Evolutionary conservation across 2,329 filamentous ascomycete genomes (phyloP), one percentile per base, ranked within the genome.

Genomic region (Clarireedia paspali): DNA sequence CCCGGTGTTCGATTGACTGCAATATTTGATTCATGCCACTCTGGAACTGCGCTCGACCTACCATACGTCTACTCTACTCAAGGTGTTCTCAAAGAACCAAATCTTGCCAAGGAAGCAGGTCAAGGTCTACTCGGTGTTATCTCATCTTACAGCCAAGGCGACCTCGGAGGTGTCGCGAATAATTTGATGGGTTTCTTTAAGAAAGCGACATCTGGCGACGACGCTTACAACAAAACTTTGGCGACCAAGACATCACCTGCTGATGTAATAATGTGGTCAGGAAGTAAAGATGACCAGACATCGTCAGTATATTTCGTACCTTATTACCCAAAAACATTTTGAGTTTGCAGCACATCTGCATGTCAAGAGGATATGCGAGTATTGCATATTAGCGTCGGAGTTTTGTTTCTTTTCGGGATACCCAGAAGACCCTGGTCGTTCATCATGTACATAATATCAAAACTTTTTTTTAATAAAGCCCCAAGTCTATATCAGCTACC

Each of bases 241-340:
- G 81, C 87, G 63, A 97, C 92, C 44, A 95, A 95, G 75, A 97
- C 94, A 15, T 94, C 88, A 54, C 87, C 91, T 1, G 94, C 94
- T 42, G 94, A 99, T 72, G 94, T 99, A 34, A 83, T 99, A 70
- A 95, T 96, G 89, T 96, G 91, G 88, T 95, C 89, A 59, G 94
- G 94, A 56, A 95, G 89, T 75, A 96, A 96, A 73, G 94, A 99
- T 69, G 83, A 86, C 59, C 94, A 97, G 74, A 99, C 94, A 63
- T 91, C 88, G 85, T 90, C 77, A 75, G 87, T 84, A 66, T 62
- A 68, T 60, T 60, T 69, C 66, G 68, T 69, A 64, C 50, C 61
- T 47, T 47, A 44, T 34, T 83, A 84, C 68, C 80, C 83, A 68
- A 84, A 84, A 81, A 82, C 70, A 74, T 80, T 78, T 84, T 64